phyloP scores from a whole-genome alignment of 768 basidiomycete genomes.

The Hysterangium stoloniferum region DNA sequence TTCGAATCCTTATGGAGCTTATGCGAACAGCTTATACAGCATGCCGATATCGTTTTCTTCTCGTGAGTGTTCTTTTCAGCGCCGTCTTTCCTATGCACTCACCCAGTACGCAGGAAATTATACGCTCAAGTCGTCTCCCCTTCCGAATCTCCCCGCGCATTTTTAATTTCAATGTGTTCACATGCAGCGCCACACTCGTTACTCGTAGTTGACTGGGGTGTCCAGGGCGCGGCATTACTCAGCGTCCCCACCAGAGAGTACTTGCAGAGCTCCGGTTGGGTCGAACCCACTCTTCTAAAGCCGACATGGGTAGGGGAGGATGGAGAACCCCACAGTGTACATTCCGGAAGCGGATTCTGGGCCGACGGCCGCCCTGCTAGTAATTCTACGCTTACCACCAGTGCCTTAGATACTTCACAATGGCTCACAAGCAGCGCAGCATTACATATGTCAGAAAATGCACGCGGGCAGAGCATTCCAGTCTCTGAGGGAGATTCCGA shows the following conservation, averaged over 20 bases:
- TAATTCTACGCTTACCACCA: not conserved
- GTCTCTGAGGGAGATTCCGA: constrained; percentile 1
- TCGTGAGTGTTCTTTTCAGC: constrained; percentile 16
- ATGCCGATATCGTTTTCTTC: constrained; percentile 78
- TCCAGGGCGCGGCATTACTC: constrained; percentile 71
- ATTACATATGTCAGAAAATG: not conserved
- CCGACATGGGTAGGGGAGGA: constrained; percentile 2
- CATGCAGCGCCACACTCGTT: constrained; percentile 67
- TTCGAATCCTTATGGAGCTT: not conserved
- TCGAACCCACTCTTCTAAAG: constrained; percentile 27
- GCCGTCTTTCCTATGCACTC: not conserved
- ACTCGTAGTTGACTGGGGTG: constrained; percentile 76
- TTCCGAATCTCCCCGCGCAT: constrained; percentile 61
- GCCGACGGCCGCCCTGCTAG: constrained; percentile 11
- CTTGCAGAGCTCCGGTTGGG: constrained; percentile 80
- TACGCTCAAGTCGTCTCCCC: constrained; percentile 59
- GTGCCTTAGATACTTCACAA: not conserved
- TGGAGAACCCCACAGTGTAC: not conserved
- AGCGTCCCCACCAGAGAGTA: constrained; percentile 80
- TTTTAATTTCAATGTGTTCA: constrained; percentile 64
- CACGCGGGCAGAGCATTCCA: not conserved
- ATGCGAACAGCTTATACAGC: constrained; percentile 58
- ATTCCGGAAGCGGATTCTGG: constrained; percentile 10
- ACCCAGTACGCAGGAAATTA: constrained; percentile 37
- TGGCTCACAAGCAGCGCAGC: not conserved